A percentile compares a stretch with the other conserved stretches of the same genome.
These are phyloP conservation scores for Pythium folliculosum DNA, from an alignment of 352 stramenopile species.

Conservation along the genomic window DNA sequence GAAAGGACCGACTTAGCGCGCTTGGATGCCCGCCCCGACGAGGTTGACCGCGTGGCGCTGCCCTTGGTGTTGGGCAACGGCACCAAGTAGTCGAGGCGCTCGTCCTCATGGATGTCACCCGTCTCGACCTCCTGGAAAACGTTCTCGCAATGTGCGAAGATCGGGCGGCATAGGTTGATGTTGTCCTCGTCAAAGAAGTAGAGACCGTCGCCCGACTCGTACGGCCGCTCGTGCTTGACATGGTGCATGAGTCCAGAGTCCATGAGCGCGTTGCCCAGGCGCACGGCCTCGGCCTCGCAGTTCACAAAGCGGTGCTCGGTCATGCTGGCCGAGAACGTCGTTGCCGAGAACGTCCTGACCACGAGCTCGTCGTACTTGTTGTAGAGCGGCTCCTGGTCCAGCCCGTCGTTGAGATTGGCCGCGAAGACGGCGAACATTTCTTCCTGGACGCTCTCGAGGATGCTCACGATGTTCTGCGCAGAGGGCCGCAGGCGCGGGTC, in stretches of 20 bases:
- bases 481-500: slow-evolving; percentile 28
- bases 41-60: slow-evolving; percentile 2
- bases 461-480: slow-evolving; percentile 27
- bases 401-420: slow-evolving; percentile 18
- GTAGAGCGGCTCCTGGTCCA: slow-evolving; percentile 11
- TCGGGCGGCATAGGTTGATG: slow-evolving; percentile 26
- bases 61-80: slow-evolving; percentile 10
- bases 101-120: slow-evolving; percentile 18
- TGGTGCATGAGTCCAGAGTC: slow-evolving; percentile 37
- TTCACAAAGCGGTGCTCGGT: slow-evolving; percentile 28
- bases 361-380: slow-evolving; percentile 18
- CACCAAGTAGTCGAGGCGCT: slow-evolving; percentile 26
- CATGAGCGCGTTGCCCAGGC: slow-evolving; percentile 39
- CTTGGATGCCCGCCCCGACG: slow-evolving; percentile 9
- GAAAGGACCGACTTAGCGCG: slow-evolving; percentile 5
- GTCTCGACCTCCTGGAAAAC: not conserved
- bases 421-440: slow-evolving; percentile 26
- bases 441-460: slow-evolving; percentile 31
- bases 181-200: slow-evolving; percentile 35
- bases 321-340: slow-evolving; percentile 21
- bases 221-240: slow-evolving; percentile 29
- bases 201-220: slow-evolving; percentile 11
- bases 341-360: slow-evolving; percentile 21
- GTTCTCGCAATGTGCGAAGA: slow-evolving; percentile 11
- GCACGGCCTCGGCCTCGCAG: slow-evolving; percentile 24